These are phyloP conservation scores for Geotrichum restrictum DNA, from an alignment of 1,139 yeast species.

Conservation along the genomic window DNA sequence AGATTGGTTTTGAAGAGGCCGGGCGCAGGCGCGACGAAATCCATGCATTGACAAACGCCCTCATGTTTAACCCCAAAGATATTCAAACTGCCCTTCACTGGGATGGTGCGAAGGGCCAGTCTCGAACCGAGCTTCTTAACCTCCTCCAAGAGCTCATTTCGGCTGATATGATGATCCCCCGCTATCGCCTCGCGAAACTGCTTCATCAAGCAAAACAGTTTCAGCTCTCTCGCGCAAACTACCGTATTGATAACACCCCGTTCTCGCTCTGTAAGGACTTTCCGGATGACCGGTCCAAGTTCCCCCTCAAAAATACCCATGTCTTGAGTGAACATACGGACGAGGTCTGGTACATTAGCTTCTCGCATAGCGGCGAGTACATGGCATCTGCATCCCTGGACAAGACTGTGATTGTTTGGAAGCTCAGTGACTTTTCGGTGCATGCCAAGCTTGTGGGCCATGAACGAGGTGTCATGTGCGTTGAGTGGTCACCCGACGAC, in stretches of 20 bases:
- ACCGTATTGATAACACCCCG: slow-evolving; percentile 31
- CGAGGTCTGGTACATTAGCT: slow-evolving; percentile 82
- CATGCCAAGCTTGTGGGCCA: slow-evolving; percentile 45
- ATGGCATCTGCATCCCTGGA: slow-evolving; percentile 78
- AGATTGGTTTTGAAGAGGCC: slow-evolving; percentile 15
- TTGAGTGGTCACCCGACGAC: slow-evolving; percentile 74
- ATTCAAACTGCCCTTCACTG: slow-evolving; percentile 37
- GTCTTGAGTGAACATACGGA: slow-evolving; percentile 54
- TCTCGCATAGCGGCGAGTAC: slow-evolving; percentile 69
- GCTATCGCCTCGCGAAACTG: slow-evolving; percentile 48
- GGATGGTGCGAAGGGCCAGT: slow-evolving; percentile 41
- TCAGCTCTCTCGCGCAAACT: slow-evolving; percentile 46
- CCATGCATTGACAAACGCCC: slow-evolving; percentile 38
- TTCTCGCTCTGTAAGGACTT: slow-evolving; percentile 37
- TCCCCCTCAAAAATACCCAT: slow-evolving; percentile 49
- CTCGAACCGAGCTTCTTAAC: slow-evolving; percentile 45
- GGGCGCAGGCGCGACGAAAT: slow-evolving; percentile 29
- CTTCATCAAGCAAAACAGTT: slow-evolving; percentile 51
- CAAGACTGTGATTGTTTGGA: slow-evolving; percentile 61
- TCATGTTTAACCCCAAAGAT: slow-evolving; percentile 38
- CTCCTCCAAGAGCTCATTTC: slow-evolving; percentile 48
- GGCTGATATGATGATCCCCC: slow-evolving; percentile 52
- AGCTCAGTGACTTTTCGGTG: slow-evolving; percentile 52
- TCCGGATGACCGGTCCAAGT: slow-evolving; percentile 37
- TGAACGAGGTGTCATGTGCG: slow-evolving; percentile 58